Evolutionary conservation across 1,284 basidiomycete species (phyloP), one percentile per base, ranked within the genome.

Genomic region (Exobasidium cylindrosporum): DNA sequence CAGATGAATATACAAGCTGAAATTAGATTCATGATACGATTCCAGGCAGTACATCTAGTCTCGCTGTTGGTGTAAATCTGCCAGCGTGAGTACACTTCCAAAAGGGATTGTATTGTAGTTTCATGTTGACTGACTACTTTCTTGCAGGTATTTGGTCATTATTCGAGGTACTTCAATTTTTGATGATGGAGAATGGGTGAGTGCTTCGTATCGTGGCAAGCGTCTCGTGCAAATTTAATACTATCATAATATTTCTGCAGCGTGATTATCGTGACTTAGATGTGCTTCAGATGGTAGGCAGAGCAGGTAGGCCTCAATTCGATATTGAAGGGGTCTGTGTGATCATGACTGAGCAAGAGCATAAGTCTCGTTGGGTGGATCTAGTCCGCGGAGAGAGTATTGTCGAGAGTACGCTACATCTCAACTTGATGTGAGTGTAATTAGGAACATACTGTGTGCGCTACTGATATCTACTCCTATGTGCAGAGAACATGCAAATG

Each of bases 241-340:
- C 49, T 2, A 24, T 14, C 14, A 10, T 17, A 17, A 13, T 23
- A 14, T 54, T 44, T 6, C 63, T 61, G 11, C 73, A 69, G 73
- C 54, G 31, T 31, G 70, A 76, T 35, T 59, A 73, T 45, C 60
- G 66, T 4, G 74, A 76, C 26, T 62, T 76, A 6, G 72, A 74
- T 45, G 29, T 76, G 13, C 65, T 75, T 14, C 74, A 76, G 88
- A 92, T 80, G 91, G 91, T 83, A 67, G 83, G 83, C 0, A 74
- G 84, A 40, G 82, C 96, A 84, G 95, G 94, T 4, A 85, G 95
- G 23, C 94, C 95, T 14, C 93, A 97, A 80, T 97, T 91, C 75
- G 93, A 91, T 87, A 74, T 60, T 64, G 63, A 63, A 2, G 77
- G 80, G 55, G 63, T 77, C 7, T 68, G 69, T 11, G 73, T 75